phyloP scores from a whole-genome alignment of 1,284 basidiomycete genomes.

The Sporisorium exsertum region DNA sequence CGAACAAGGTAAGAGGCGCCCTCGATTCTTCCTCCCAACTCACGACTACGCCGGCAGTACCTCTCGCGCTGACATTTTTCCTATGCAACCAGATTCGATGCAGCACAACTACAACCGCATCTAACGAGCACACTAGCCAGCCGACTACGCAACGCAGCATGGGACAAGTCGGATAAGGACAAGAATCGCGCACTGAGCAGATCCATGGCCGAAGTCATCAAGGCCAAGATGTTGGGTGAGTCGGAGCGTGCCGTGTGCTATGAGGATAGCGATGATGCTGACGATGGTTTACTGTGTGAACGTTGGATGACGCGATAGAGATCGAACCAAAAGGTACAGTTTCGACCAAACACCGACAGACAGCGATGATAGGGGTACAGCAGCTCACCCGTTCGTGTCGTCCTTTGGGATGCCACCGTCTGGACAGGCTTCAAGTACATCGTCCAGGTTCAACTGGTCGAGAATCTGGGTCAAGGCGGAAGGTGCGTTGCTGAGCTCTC shows the following conservation, averaged over 20 bases:
- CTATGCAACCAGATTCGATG: slow-evolving; percentile 44
- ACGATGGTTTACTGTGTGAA: neutral
- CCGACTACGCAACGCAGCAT: slow-evolving; percentile 30
- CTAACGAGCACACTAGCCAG: slow-evolving; percentile 23
- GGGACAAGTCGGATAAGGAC: slow-evolving; percentile 54
- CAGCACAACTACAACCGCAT: slow-evolving; percentile 29
- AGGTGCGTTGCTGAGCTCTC: slow-evolving; percentile 27
- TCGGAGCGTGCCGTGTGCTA: neutral
- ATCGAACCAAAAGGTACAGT: slow-evolving; percentile 49
- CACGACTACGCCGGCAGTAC: no score
- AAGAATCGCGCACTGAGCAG: slow-evolving; percentile 42
- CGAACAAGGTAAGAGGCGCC: slow-evolving; percentile 21
- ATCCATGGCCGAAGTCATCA: slow-evolving; percentile 44
- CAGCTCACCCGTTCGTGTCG: neutral
- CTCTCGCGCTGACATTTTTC: neutral
- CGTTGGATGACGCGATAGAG: slow-evolving; percentile 14
- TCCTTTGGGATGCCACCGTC: neutral
- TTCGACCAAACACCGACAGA: neutral
- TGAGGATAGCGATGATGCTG: neutral
- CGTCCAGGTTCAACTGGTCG: slow-evolving; percentile 58
- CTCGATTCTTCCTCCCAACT: no score
- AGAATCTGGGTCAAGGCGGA: slow-evolving; percentile 61
- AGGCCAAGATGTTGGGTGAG: slow-evolving; percentile 56
- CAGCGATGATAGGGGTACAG: neutral
- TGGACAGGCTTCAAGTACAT: slow-evolving; percentile 58